Percentiles rank a stretch among this genome's conserved stretches.
These are phyloP conservation scores for Boletus subcaerulescens DNA, from an alignment of 768 basidiomycete species.

Conservation along the genomic window DNA sequence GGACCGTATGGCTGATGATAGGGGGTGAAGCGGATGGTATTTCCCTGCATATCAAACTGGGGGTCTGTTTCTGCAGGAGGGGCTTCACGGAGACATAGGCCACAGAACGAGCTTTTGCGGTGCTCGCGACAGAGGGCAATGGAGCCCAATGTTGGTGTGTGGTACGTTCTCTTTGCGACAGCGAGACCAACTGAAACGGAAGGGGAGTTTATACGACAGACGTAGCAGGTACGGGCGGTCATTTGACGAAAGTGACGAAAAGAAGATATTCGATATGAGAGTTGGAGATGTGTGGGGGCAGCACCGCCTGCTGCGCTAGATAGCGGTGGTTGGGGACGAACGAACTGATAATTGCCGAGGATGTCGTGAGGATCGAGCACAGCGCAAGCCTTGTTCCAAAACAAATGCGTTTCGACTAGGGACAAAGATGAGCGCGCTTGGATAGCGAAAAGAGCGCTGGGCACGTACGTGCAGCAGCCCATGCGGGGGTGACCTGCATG, in stretches of 20 bases:
- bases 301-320: slow-evolving; percentile 31
- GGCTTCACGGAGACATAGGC: slow-evolving; percentile 65
- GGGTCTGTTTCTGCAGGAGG: slow-evolving; percentile 42
- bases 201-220: slow-evolving; percentile 70
- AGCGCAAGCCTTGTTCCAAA: slow-evolving; percentile 65
- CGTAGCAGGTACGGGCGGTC: slow-evolving; percentile 50
- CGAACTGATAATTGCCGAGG: slow-evolving; percentile 46
- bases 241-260: slow-evolving; percentile 66
- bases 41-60: slow-evolving; percentile 34
- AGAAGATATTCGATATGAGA: slow-evolving; percentile 41
- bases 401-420: slow-evolving; percentile 66
- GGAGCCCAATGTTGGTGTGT: slow-evolving; percentile 42
- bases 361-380: slow-evolving; percentile 61
- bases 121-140: slow-evolving; percentile 64
- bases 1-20: slow-evolving; percentile 32
- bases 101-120: slow-evolving; percentile 59
- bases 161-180: slow-evolving; percentile 43
- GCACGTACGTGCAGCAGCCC: slow-evolving; percentile 58
- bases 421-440: slow-evolving; percentile 7
- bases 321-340: slow-evolving; percentile 37
- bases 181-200: slow-evolving; percentile 48
- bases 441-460: neutral
- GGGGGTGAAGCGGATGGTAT: slow-evolving; percentile 28
- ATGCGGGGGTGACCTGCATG: slow-evolving; percentile 61
- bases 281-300: slow-evolving; percentile 32